Base-by-base conservation (phyloP, 2,329 filamentous ascomycete genomes). In the Dothideomycetes sp. region DNA sequence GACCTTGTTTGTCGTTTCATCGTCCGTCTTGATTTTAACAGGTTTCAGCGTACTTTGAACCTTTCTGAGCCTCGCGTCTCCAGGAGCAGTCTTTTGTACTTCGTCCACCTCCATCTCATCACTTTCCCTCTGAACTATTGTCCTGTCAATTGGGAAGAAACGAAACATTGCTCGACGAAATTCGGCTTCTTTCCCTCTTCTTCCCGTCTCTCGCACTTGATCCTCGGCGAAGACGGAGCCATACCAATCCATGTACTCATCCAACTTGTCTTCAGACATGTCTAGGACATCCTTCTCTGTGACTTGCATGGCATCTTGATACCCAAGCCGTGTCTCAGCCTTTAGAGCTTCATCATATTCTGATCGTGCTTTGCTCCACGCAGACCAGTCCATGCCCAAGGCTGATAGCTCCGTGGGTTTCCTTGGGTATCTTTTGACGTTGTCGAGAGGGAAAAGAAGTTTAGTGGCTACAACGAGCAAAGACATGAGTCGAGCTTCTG, bases 181-280 rank as follows among this genome's bases (percentile, higher is more conserved):
- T 19, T 67, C 62, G 23, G 59, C 58, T 17, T 60, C 57, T 32
- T 44, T 45, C 16, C 48, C 51, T 43, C 50, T 47, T 16, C 53
- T 51, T 11, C 54, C 56, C 9, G 55, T 52, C 22, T 60, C 56
- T 10, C 58, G 51, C 12, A 60, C 51, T 37, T 61, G 58, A 42
- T 71, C 65, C 46, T 68, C 65, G 32, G 76, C 59, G 67, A 78
- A 84, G 31, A 71, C 80, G 43, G 70, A 69, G 54, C 84, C 78
- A 55, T 83, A 88, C 78, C 82, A 91, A 58, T 85, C 76, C 60
- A 93, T 69, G 53, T 87, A 89, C 45, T 82, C 73, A 52, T 88
- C 82, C 25, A 89, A 63, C 47, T 82, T 71, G 16, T 69, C 62
- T 4, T 68, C 62, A 3, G 64, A 67, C 74, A 88, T 79, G 1